Percentiles rank a stretch among this genome's conserved stretches.
Evolutionary conservation across 306 rosid genomes (phyloP).

Genomic region (Begonia peltatifolia): DNA sequence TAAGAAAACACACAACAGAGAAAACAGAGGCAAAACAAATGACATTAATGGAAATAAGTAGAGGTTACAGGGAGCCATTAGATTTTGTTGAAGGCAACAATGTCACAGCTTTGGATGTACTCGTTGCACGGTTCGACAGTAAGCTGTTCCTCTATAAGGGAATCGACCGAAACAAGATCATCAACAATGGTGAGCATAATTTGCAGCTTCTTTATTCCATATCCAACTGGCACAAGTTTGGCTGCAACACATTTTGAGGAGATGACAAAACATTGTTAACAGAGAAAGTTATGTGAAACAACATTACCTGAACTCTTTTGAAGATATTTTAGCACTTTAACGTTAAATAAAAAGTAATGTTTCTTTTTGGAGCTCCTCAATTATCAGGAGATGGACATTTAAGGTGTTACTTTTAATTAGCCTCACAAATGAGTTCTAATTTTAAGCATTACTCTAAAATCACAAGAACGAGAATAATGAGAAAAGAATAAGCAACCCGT

Average conservation of each 20-base stretch:
- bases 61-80: conserved; percentile 10
- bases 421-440: too few species aligned
- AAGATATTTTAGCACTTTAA: too few species aligned
- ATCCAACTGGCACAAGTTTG: conserved; percentile 71
- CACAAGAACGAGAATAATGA: neutral
- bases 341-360: too few species aligned
- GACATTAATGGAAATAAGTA: too few species aligned
- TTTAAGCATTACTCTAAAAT: too few species aligned
- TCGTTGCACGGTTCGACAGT: conserved; percentile 60
- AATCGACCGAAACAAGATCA: conserved; percentile 75
- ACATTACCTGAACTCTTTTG: too few species aligned
- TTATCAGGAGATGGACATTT: too few species aligned
- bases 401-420: too few species aligned
- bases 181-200: conserved; percentile 76
- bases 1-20: too few species aligned
- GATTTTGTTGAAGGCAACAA: conserved; percentile 89
- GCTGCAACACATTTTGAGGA: conserved; percentile 31
- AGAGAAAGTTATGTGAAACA: neutral
- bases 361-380: too few species aligned
- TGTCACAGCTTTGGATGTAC: conserved; percentile 82
- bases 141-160: conserved; percentile 58
- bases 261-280: neutral
- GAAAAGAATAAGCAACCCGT: conserved; percentile 8
- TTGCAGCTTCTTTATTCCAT: conserved; percentile 80
- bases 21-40: too few species aligned